phyloP scores from a whole-genome alignment of 2,329 filamentous ascomycete genomes.

The Sarocladiaceae sp. region DNA sequence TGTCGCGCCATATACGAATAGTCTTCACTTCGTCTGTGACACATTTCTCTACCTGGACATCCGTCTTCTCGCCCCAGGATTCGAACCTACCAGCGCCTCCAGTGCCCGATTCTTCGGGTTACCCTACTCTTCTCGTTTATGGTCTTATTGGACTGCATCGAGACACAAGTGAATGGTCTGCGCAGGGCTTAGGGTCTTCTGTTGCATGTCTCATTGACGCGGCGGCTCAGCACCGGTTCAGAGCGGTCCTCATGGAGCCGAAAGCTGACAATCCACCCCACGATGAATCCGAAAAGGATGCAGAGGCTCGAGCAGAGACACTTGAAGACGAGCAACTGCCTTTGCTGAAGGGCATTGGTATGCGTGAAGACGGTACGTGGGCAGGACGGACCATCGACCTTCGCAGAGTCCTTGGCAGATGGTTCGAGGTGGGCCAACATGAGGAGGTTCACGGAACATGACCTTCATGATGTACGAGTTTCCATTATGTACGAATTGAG shows the following conservation, averaged over 20 bases:
- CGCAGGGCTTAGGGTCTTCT: conserved; percentile 63
- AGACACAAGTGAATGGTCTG: conserved; percentile 69
- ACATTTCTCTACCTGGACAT: conserved; percentile 72
- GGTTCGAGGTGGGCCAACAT: conserved; percentile 45
- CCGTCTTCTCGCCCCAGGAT: conserved; percentile 42
- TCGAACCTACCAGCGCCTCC: conserved; percentile 35
- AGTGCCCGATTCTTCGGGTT: conserved; percentile 10
- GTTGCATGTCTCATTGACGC: conserved; percentile 61
- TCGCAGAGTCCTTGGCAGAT: conserved; percentile 54
- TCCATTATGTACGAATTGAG: no score
- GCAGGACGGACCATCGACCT: conserved; percentile 55
- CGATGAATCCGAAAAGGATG: conserved; percentile 16
- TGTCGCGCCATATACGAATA: conserved; percentile 64
- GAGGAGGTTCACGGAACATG: neutral
- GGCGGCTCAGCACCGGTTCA: conserved; percentile 41
- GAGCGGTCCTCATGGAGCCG: conserved; percentile 45
- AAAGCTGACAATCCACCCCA: conserved; percentile 18
- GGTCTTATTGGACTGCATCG: conserved; percentile 63
- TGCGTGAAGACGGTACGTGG: conserved; percentile 50
- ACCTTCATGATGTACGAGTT: no score
- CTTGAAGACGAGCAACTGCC: conserved; percentile 52
- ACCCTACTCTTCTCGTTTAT: conserved; percentile 55
- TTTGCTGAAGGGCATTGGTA: conserved; percentile 54
- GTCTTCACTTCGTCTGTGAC: conserved; percentile 72
- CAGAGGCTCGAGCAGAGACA: neutral